Evolutionary conservation across 768 basidiomycete species (phyloP), one percentile per base, ranked within the genome.

Genomic region (Boletus barrowsii): DNA sequence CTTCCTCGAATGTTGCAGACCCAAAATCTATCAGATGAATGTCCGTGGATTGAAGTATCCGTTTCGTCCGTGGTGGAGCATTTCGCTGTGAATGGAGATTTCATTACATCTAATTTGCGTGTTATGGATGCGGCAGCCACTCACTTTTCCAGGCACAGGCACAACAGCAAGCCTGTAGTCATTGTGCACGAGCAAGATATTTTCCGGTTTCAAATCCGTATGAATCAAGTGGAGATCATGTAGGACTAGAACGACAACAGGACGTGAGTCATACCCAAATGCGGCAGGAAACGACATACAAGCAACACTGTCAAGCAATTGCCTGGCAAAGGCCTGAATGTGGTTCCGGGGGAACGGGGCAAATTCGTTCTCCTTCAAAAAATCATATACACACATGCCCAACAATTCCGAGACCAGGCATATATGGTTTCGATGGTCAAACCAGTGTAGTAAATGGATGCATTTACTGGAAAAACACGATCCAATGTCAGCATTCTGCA

Each of bases 121-220:
- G 48, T 33, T 1, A 9, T 42, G 39, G 42, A 35, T 35, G 51
- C 29, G 29, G 46, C 4, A 47, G 52, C 37, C 22, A 49, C 57
- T 47, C 68, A 86, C 90, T 80, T 88, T 91, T 51, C 84, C 83
- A 37, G 84, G 77, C 42, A 83, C 76, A 37, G 81, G 73, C 40
- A 90, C 75, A 54, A 81, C 76, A 14, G 83, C 75, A 30, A 79
- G 75, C 62, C 79, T 81, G 73, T 82, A 88, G 57, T 88, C 84
- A 64, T 91, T 95, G 68, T 86, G 82, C 18, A 96, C 94, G 48
- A 99, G 83, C 24, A 99, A 79, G 49, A 99, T 98, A 70, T 98
- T 98, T 77, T 99, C 97, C 32, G 97, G 97, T 73, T 99, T 99
- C 49, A 99, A 82, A 77, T 99, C 97, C 36, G 97, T 99, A 72